Conservation (phyloP, 305 asterid genomes). For the Euphrasia arctica region DNA sequence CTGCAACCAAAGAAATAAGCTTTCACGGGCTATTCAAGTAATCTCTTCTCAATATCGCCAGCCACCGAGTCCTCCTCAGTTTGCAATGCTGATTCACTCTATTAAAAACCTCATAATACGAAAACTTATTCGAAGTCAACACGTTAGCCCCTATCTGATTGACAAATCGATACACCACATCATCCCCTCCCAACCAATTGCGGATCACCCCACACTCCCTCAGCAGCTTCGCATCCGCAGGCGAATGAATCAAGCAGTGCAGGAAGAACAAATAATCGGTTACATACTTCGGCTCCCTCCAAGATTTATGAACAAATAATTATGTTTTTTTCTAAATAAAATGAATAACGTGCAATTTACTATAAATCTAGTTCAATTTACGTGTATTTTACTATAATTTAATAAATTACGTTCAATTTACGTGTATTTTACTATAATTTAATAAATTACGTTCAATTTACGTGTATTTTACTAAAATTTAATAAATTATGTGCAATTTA, state of each 20-base stretch:
- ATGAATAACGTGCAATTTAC: too few relatives aligned
- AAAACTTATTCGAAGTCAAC: slow-evolving; percentile 3
- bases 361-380: too few relatives aligned
- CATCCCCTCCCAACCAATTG: slow-evolving; percentile 28
- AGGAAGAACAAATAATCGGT: slow-evolving; percentile 25
- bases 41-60: slow-evolving; percentile 16
- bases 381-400: too few relatives aligned
- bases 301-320: too few relatives aligned
- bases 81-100: neutral
- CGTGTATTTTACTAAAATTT: too few relatives aligned
- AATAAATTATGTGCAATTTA: too few relatives aligned
- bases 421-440: too few relatives aligned
- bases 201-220: slow-evolving; percentile 17
- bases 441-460: too few relatives aligned
- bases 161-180: slow-evolving; percentile 15
- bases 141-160: slow-evolving; percentile 8
- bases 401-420: too few relatives aligned
- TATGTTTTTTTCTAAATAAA: too few relatives aligned
- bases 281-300: neutral
- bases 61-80: slow-evolving; percentile 10
- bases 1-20: slow-evolving; percentile 23
- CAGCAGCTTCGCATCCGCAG: slow-evolving; percentile 23
- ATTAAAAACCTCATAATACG: neutral
- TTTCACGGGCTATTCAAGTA: slow-evolving; percentile 27
- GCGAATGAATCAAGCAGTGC: slow-evolving; percentile 21